Conservation (phyloP, 176 grass and related monocot genomes). For the Ananas comosus region DNA sequence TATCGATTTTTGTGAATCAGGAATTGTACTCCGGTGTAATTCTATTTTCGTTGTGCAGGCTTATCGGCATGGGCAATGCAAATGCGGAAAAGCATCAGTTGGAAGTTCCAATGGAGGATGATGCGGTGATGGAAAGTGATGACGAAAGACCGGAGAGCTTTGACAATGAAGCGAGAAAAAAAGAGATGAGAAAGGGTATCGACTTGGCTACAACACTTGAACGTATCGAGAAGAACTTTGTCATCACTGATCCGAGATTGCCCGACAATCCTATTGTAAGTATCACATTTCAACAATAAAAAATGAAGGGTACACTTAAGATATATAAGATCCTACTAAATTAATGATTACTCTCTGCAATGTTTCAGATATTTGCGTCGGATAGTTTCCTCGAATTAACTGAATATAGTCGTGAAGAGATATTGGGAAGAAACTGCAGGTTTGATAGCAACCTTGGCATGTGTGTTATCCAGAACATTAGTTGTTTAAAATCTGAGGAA, state of each 20-base stretch:
- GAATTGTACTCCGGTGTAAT: neutral
- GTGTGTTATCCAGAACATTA: no score
- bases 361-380: conserved; percentile 77
- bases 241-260: conserved; percentile 33
- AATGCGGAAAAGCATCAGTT: conserved; percentile 42
- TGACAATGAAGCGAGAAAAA: conserved; percentile 60
- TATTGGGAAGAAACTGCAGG: conserved; percentile 38
- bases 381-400: conserved; percentile 77
- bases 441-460: neutral
- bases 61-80: conserved; percentile 45
- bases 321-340: neutral
- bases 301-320: neutral
- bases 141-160: conserved; percentile 80
- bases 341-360: neutral
- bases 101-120: conserved; percentile 48
- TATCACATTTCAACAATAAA: neutral
- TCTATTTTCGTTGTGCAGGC: conserved; percentile 17
- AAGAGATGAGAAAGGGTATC: conserved; percentile 97
- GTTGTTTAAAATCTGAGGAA: no score
- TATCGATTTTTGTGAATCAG: neutral
- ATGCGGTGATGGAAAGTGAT: conserved; percentile 56
- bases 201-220: conserved; percentile 95
- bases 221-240: conserved; percentile 52
- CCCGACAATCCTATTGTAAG: conserved; percentile 40
- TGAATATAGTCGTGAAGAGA: conserved; percentile 80